Evolutionary conservation across 441 rosid genomes (phyloP).

Genomic region (Erodium trifolium): DNA sequence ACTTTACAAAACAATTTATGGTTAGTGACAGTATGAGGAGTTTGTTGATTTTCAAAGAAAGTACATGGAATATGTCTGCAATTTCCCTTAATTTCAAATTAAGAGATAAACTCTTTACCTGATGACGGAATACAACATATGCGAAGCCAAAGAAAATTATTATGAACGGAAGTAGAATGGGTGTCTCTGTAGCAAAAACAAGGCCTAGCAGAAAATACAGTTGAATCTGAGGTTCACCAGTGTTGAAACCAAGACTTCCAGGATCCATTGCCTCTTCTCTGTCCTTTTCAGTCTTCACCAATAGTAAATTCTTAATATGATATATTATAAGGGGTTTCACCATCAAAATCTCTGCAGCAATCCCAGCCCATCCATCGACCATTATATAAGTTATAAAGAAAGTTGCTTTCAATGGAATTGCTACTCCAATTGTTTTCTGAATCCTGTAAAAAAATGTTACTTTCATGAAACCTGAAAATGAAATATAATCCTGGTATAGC

Average conservation of each 20-base stretch:
- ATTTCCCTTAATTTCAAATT: background rate
- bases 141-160: constrained; percentile 73
- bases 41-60: background rate
- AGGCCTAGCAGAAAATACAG: constrained; percentile 87
- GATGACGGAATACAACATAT: constrained; percentile 78
- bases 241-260: constrained; percentile 82
- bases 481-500: background rate
- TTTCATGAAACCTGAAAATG: constrained; percentile 2
- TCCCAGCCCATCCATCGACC: constrained; percentile 99
- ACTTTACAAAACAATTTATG: no score
- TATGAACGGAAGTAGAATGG: constrained; percentile 78
- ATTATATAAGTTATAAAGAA: background rate
- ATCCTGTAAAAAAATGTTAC: constrained; percentile 37
- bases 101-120: constrained; percentile 41
- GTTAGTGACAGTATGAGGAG: background rate
- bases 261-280: constrained; percentile 93
- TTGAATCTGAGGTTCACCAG: constrained; percentile 87
- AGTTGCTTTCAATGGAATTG: constrained; percentile 71
- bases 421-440: constrained; percentile 75
- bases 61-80: background rate
- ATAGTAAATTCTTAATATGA: constrained; percentile 80
- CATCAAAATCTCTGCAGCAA: constrained; percentile 85
- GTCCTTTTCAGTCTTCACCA: constrained; percentile 67
- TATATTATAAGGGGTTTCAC: constrained; percentile 65
- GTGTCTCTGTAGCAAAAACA: constrained; percentile 78